Evolutionary conservation across 176 grass and related monocot genomes (phyloP).

Genomic region (Phyllostachys edulis): DNA sequence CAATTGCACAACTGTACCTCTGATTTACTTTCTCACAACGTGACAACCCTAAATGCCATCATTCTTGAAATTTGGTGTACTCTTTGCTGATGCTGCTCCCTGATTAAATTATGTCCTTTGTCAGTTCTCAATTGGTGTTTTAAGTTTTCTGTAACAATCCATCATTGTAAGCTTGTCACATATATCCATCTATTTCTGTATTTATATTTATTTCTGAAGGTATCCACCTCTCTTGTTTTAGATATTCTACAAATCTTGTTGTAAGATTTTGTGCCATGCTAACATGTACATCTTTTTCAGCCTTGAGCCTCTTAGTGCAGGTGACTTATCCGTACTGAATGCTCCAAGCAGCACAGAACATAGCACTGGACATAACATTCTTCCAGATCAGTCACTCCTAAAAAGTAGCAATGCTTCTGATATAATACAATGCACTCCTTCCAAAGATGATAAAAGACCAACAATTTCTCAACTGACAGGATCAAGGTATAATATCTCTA

Average conservation of each 20-base stretch:
- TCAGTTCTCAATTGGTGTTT: slow-evolving; percentile 13
- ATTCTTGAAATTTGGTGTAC: slow-evolving; percentile 1
- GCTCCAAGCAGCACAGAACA: slow-evolving; percentile 9
- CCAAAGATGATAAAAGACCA: slow-evolving; percentile 41
- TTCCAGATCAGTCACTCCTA: slow-evolving; percentile 32
- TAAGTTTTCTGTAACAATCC: background rate
- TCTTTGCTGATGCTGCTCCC: background rate
- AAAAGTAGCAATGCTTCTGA: slow-evolving; percentile 41
- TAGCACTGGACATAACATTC: slow-evolving; percentile 30
- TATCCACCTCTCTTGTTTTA: slow-evolving; percentile 21
- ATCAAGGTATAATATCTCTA: slow-evolving; percentile 49
- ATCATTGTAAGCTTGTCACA: background rate
- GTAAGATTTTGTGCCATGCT: background rate
- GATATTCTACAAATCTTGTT: slow-evolving; percentile 27
- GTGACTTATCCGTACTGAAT: slow-evolving; percentile 33
- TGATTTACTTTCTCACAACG: slow-evolving; percentile 7
- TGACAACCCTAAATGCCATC: background rate
- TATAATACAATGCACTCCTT: slow-evolving; percentile 36
- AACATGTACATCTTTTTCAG: slow-evolving; percentile 36
- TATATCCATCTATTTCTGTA: slow-evolving; percentile 30
- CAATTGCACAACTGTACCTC: background rate
- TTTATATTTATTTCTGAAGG: slow-evolving; percentile 1
- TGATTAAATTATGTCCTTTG: background rate
- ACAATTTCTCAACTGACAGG: slow-evolving; percentile 40
- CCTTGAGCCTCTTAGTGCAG: slow-evolving; percentile 27